Evolutionary conservation across 2,329 filamentous ascomycete species (phyloP), one percentile per base, ranked within the genome.

Genomic region (Aspergillus aculeatinus): DNA sequence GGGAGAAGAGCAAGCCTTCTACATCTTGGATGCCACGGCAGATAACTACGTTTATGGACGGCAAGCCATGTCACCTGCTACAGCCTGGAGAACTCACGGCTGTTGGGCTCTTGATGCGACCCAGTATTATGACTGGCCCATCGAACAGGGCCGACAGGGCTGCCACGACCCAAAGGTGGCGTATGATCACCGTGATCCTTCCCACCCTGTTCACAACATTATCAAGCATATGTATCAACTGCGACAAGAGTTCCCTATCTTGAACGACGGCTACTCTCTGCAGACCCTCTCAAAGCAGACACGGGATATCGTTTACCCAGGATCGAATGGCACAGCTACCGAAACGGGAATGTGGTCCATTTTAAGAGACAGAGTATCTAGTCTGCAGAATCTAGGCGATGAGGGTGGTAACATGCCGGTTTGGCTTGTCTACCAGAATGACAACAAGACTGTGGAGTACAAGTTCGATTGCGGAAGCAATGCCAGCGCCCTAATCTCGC

Each of bases 1-100:
- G 83, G 86, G 87, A 19, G 87, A 89, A 68, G 87, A 89, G 67
- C 87, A 89, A 72, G 83, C 82, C 0, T 86, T 85, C 62, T 88
- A 88, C 65, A 75, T 87, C 0, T 74, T 88, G 2, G 87, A 89
- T 68, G 87, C 84, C 60, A 87, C 86, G 0, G 86, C 86, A 4
- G 76, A 77, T 59, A 88, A 89, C 67, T 89, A 89, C 67, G 80
- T 89, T 48, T 89, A 85, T 68, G 87, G 87, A 21, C 82, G 87
- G 65, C 83, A 86, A 68, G 76, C 87, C 2, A 87, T 89, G 81
- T 82, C 83, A 9, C 80, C 85, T 2, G 79, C 84, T 2, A 81
- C 81, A 2, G 86, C 86, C 2, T 89, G 87, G 86, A 83, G 86
- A 65, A 79, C 81, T 39, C 87, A 89, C 65, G 87, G 87, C 5